Evolutionary conservation across 352 stramenopile species (phyloP).

Genomic region (Globisporangium iwayamae): DNA sequence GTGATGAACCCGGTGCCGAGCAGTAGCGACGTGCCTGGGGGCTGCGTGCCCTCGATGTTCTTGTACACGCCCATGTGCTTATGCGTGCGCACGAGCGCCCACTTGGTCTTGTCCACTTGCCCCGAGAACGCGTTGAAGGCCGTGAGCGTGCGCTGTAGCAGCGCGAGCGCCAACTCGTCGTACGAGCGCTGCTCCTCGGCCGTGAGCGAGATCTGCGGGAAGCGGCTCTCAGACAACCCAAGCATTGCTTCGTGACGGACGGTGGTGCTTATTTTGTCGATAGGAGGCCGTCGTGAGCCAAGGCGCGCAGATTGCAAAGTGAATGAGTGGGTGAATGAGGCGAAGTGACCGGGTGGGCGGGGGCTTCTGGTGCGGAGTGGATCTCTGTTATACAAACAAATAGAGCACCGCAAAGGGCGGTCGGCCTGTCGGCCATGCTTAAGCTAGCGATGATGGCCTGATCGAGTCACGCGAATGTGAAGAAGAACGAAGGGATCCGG

Average conservation of each 20-base stretch:
- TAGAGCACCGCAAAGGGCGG: too few relatives aligned
- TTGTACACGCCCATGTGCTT: constrained; percentile 8
- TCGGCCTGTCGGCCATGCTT: too few relatives aligned
- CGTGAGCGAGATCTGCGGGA: constrained; percentile 4
- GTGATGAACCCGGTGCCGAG: constrained; percentile 33
- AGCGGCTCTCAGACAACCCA: neutral
- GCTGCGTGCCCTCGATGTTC: neutral
- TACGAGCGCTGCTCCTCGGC: constrained; percentile 1
- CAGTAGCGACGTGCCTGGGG: constrained; percentile 26
- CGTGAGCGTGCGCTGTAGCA: neutral
- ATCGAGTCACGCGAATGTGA: too few relatives aligned
- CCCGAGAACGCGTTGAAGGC: neutral
- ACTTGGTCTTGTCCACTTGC: neutral
- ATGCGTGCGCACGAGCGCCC: constrained; percentile 9
- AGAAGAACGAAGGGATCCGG: too few relatives aligned
- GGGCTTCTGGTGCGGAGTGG: too few relatives aligned
- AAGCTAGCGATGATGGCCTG: too few relatives aligned
- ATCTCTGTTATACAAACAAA: too few relatives aligned
- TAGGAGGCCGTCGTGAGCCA: too few relatives aligned
- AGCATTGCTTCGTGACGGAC: neutral
- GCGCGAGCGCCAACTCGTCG: neutral
- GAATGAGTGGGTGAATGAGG: too few relatives aligned
- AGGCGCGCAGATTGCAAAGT: too few relatives aligned
- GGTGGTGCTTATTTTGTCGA: too few relatives aligned
- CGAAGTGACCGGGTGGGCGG: too few relatives aligned